Base-by-base conservation (phyloP, 306 rosid genomes). In the Vicia faba region DNA sequence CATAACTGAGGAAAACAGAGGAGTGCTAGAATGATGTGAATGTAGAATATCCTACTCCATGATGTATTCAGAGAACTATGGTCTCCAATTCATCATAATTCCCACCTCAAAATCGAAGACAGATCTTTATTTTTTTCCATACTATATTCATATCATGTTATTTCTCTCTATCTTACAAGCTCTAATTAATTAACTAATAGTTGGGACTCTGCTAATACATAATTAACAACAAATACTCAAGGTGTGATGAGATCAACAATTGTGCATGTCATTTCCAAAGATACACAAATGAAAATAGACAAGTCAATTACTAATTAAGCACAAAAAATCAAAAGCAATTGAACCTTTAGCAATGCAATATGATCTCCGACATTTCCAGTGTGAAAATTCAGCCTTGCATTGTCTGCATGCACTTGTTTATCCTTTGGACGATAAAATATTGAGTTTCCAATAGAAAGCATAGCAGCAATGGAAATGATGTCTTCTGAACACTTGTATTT, bases 371-470 rank as follows among this genome's bases (percentile, higher is more conserved):
- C 90, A 66, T 93, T 89, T 54, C 99, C 97, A 2, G 90, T 70
- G 69, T 93, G 96, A 81, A 93, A 93, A 82, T 89, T 89, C 89
- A 86, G 5, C 29, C 97, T 84, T 44, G 97, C 96, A 85, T 86
- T 89, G 83, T 90, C 99, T 8, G 96, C 97, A 68, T 93, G 97
- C 29, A 93, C 99, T 88, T 93, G 99, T 78, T 93, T 93, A 77
- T 93, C 99, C 82, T 93, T 93, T 4, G 99, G 97, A n/a, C 97
- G 95, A 66, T 93, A 89, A 79, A 90, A 93, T 66, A 90, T 88
- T 15, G 97, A 88, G 86, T 93, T 93, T 31, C 97, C 96, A 61
- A 90, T 66, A 70, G 96, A 89, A 64, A 93, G 96, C 99, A 93
- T 93, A 43, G 99, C 78, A 69, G 97, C 91, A 75, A 93, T 77